These are phyloP conservation scores for Phytophthora sp. DNA, from an alignment of 352 stramenopile genomes.

Conservation along the genomic window DNA sequence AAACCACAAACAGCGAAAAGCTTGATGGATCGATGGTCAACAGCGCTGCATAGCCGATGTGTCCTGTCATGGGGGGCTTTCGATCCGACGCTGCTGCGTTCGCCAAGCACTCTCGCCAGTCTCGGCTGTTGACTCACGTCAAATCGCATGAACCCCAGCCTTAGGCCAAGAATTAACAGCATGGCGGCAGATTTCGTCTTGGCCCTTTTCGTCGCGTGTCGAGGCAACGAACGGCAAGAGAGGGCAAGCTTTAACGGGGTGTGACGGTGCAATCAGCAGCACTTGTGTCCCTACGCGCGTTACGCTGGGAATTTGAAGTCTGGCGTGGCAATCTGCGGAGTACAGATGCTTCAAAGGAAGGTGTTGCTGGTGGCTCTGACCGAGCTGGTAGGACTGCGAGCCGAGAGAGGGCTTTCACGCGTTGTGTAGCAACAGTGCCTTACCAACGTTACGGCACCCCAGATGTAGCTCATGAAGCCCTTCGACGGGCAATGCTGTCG, in stretches of 20 bases:
- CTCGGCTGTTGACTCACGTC: constrained; percentile 24
- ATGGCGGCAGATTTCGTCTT: constrained; percentile 6
- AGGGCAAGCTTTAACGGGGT: not conserved
- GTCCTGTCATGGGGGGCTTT: constrained; percentile 8
- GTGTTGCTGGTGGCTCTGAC: not conserved
- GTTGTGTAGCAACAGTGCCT: constrained; percentile 8
- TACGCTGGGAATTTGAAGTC: not conserved
- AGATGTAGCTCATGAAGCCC: constrained; percentile 18
- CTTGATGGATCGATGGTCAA: no score
- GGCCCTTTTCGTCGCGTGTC: not conserved
- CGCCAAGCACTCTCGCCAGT: not conserved
- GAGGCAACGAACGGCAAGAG: constrained; percentile 19
- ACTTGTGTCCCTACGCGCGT: constrained; percentile 11
- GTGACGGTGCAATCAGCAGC: not conserved
- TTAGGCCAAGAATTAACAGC: constrained; percentile 8
- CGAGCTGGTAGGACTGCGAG: not conserved
- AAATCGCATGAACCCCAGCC: constrained; percentile 16
- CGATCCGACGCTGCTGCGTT: constrained; percentile 13
- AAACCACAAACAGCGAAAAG: constrained; percentile 17
- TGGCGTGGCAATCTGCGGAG: constrained; percentile 19
- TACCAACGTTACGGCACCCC: constrained; percentile 20
- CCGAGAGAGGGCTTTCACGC: constrained; percentile 6
- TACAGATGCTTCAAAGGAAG: constrained; percentile 25
- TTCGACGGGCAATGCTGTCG: constrained; percentile 1
- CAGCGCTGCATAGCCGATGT: not conserved